These are phyloP conservation scores for Holtermanniella nyarrowii DNA, from an alignment of 768 basidiomycete genomes.

Conservation along the genomic window DNA sequence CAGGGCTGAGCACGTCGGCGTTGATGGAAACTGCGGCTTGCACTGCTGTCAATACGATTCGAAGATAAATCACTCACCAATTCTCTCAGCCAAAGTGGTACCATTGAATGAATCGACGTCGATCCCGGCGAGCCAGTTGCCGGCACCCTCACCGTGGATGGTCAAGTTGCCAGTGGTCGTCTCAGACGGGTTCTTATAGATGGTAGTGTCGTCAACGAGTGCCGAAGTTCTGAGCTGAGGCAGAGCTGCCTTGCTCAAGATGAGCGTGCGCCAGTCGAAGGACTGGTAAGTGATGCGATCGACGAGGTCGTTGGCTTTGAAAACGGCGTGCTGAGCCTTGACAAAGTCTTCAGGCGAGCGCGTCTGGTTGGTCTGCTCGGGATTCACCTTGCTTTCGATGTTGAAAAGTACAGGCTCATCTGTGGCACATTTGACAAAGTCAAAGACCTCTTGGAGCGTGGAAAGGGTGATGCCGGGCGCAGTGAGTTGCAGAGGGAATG, in stretches of 20 bases:
- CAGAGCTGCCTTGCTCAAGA: conserved; percentile 51
- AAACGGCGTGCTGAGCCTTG: conserved; percentile 9
- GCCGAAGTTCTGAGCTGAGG: conserved; percentile 54
- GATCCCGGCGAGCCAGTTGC: conserved; percentile 62
- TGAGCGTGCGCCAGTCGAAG: conserved; percentile 68
- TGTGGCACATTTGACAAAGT: conserved; percentile 63
- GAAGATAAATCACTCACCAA: conserved; percentile 28
- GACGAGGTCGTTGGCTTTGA: conserved; percentile 4
- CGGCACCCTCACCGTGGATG: conserved; percentile 43
- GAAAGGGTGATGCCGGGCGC: conserved; percentile 59
- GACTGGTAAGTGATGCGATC: conserved; percentile 44
- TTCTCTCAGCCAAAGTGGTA: conserved; percentile 49
- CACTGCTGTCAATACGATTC: conserved; percentile 30
- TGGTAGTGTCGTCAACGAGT: conserved; percentile 50
- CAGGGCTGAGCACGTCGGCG: conserved; percentile 59
- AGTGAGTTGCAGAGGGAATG: conserved; percentile 30
- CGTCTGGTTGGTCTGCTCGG: conserved; percentile 25
- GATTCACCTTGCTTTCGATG: conserved; percentile 49
- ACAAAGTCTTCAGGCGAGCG: conserved; percentile 32
- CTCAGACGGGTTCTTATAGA: conserved; percentile 21
- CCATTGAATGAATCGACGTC: conserved; percentile 57
- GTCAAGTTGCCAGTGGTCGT: conserved; percentile 22
- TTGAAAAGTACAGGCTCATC: conserved; percentile 57
- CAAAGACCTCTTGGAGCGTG: conserved; percentile 63
- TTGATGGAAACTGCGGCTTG: conserved; percentile 58